Conservation (phyloP, 192 early-diverging fungal species). For the Rhizophagus sp. region DNA sequence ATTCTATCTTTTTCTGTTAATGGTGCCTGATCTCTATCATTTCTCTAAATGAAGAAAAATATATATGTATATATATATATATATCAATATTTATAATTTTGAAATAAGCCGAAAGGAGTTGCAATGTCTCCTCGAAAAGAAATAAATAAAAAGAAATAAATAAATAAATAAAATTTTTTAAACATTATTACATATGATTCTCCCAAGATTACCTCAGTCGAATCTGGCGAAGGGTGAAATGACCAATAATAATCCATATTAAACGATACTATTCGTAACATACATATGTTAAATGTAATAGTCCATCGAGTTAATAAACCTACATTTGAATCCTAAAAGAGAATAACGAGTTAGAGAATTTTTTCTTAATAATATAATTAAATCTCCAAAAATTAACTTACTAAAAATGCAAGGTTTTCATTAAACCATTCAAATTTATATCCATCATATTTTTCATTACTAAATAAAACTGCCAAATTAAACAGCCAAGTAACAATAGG, state of each 20-base stretch:
- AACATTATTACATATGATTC: conserved; percentile 11
- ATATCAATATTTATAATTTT: background rate
- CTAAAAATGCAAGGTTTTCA: conserved; percentile 62
- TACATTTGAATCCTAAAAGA: conserved; percentile 59
- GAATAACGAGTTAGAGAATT: background rate
- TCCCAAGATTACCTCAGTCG: conserved; percentile 31
- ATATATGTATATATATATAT: no score
- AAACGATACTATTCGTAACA: conserved; percentile 90
- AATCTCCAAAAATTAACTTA: conserved; percentile 33
- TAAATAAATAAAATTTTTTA: background rate
- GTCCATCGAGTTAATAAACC: conserved; percentile 85
- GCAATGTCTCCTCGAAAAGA: background rate
- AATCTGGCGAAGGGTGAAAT: conserved; percentile 25
- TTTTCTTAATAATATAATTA: background rate
- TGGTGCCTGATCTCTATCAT: conserved; percentile 35
- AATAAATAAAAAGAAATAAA: background rate
- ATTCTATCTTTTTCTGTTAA: conserved; percentile 62
- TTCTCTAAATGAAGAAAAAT: conserved; percentile 39
- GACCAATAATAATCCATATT: conserved; percentile 93
- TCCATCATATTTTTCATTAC: conserved; percentile 74
- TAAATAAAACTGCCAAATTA: conserved; percentile 77
- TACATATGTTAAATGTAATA: conserved; percentile 85
- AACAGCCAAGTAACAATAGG: conserved; percentile 80
- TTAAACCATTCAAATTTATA: conserved; percentile 64
- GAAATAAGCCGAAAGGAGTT: background rate